A percentile compares a stretch with the other conserved stretches of the same genome.
Conservation (phyloP, 2,329 filamentous ascomycete genomes). For the Xylaria sp. region DNA sequence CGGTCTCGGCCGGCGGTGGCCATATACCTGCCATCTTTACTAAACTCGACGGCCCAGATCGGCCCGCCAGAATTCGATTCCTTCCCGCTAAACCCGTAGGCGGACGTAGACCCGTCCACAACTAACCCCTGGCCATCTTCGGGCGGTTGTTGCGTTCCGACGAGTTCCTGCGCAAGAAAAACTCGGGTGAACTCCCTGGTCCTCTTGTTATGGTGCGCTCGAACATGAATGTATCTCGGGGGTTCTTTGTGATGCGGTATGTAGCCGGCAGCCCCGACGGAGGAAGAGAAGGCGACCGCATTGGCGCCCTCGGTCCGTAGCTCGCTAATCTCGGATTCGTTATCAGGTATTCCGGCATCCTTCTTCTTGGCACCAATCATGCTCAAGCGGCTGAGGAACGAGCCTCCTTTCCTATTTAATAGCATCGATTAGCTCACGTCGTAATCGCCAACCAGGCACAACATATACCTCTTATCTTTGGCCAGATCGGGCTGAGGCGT, state of each 20-base stretch:
- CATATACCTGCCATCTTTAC: constrained; percentile 85
- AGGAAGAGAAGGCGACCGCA: constrained; percentile 78
- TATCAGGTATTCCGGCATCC: constrained; percentile 58
- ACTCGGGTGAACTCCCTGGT: constrained; percentile 79
- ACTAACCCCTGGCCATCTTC: constrained; percentile 30
- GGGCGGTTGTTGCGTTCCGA: constrained; percentile 53
- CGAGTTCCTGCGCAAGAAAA: constrained; percentile 91
- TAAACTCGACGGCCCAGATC: constrained; percentile 92
- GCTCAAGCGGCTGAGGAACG: constrained; percentile 81
- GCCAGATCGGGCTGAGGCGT: constrained; percentile 41
- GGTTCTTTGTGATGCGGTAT: constrained; percentile 87
- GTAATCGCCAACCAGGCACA: constrained; percentile 3
- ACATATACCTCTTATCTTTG: constrained; percentile 69
- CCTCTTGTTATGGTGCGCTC: constrained; percentile 79
- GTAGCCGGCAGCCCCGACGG: constrained; percentile 72
- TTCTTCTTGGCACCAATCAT: constrained; percentile 82
- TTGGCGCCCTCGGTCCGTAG: constrained; percentile 77
- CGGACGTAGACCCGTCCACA: constrained; percentile 31
- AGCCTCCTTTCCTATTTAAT: constrained; percentile 73
- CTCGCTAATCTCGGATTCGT: constrained; percentile 70
- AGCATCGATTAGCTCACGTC: constrained; percentile 5
- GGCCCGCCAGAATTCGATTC: constrained; percentile 60
- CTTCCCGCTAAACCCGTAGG: constrained; percentile 38
- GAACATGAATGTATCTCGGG: constrained; percentile 86
- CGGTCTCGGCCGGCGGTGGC: constrained; percentile 91